Percentiles rank a stretch among this genome's conserved stretches.
Evolutionary conservation across 768 basidiomycete species (phyloP).

Genomic region (Mycena floridula): DNA sequence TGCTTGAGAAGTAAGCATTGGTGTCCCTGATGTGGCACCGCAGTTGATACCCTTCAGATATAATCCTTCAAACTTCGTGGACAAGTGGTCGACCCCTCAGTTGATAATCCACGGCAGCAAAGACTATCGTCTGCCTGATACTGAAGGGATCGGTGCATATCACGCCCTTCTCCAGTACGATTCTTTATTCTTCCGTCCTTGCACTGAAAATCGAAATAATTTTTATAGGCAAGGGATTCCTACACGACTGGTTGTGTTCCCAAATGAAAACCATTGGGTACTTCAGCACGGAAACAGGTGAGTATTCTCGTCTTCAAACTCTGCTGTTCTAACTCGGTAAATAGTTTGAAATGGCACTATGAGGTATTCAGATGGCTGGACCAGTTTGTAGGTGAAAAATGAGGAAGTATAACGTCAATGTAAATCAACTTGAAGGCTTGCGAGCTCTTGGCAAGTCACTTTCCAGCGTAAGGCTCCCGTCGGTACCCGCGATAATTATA

Average conservation of each 20-base stretch:
- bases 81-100: conserved; percentile 83
- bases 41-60: conserved; percentile 31
- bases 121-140: conserved; percentile 83
- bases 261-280: conserved; percentile 93
- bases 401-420: neutral
- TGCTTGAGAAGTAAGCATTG: conserved; percentile 49
- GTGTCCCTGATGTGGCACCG: neutral
- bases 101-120: conserved; percentile 82
- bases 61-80: conserved; percentile 77
- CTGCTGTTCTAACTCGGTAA: neutral
- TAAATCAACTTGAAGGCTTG: no score
- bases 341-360: conserved; percentile 87
- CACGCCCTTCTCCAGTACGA: conserved; percentile 80
- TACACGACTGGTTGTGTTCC: conserved; percentile 77
- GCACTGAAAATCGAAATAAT: neutral
- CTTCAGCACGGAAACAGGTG: conserved; percentile 72
- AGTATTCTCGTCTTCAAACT: conserved; percentile 8
- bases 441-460: no score
- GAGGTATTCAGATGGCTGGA: conserved; percentile 93
- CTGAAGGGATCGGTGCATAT: conserved; percentile 79
- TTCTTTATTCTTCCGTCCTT: neutral
- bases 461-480: no score
- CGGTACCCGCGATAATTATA: no score
- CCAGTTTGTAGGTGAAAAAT: conserved; percentile 45
- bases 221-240: conserved; percentile 55